These are phyloP conservation scores for Marchantia paleacea DNA, from an alignment of 225 moss, liverwort and hornwort species.

Conservation along the genomic window DNA sequence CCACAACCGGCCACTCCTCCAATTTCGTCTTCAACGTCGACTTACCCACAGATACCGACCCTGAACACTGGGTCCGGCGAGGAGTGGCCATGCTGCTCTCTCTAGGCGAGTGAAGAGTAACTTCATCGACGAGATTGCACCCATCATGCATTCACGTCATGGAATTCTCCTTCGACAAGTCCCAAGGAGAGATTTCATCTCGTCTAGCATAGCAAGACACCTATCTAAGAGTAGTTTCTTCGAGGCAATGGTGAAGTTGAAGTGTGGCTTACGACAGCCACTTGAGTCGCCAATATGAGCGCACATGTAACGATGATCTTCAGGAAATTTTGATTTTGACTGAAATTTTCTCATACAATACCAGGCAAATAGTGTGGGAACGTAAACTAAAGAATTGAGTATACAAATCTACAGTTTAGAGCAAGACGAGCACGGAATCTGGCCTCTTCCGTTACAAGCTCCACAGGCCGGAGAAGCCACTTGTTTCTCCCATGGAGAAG, in stretches of 20 bases:
- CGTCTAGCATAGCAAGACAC: too few species aligned
- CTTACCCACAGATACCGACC: constrained; percentile 48
- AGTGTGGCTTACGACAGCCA: background rate
- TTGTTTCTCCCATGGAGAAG: constrained; percentile 22
- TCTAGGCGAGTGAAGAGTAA: constrained; percentile 46
- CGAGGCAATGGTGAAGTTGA: background rate
- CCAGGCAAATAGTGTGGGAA: background rate
- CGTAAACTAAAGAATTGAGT: background rate
- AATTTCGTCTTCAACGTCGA: constrained; percentile 83
- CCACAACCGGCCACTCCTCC: constrained; percentile 82
- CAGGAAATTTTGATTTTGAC: background rate
- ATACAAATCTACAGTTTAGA: constrained; percentile 11
- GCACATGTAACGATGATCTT: background rate
- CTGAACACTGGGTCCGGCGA: constrained; percentile 77
- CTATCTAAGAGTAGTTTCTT: background rate
- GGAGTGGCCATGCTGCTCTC: constrained; percentile 89
- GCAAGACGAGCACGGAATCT: constrained; percentile 62
- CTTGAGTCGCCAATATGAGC: background rate
- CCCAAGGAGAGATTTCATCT: background rate
- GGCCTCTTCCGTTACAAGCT: constrained; percentile 68
- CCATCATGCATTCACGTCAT: background rate
- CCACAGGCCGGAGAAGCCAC: constrained; percentile 36
- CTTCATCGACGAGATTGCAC: background rate
- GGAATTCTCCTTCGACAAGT: background rate
- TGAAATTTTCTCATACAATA: background rate